Evolutionary conservation across 768 basidiomycete genomes (phyloP).

Genomic region (Butyriboletus loyo): DNA sequence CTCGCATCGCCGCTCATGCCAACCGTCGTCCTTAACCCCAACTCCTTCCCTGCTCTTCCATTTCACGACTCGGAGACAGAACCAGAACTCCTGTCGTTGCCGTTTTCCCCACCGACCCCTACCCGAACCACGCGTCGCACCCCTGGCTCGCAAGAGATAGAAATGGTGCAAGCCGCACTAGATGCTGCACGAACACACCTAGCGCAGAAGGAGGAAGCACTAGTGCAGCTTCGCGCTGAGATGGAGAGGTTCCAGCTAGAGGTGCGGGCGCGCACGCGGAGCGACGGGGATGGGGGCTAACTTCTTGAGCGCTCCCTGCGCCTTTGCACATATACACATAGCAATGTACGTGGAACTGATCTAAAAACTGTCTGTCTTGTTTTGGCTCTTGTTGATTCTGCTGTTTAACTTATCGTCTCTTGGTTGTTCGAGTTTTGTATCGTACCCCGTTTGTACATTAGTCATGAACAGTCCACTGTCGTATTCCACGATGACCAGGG

Average conservation of each 20-base stretch:
- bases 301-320: not conserved
- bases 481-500: too few relatives aligned
- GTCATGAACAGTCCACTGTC: not conserved
- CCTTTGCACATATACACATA: too few relatives aligned
- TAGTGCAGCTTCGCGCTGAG: conserved; percentile 21
- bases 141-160: conserved; percentile 16
- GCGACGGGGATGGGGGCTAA: not conserved
- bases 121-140: not conserved
- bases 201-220: conserved; percentile 20
- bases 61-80: conserved; percentile 1
- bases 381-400: not conserved
- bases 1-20: conserved; percentile 50
- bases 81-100: conserved; percentile 14
- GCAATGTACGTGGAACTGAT: not conserved
- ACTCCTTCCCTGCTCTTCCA: not conserved
- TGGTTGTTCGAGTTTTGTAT: not conserved
- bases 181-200: conserved; percentile 21
- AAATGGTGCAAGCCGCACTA: conserved; percentile 19
- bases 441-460: not conserved
- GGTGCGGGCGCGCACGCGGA: not conserved
- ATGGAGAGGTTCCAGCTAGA: conserved; percentile 19
- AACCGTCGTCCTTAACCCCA: conserved; percentile 18
- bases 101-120: conserved; percentile 10
- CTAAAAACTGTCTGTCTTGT: not conserved
- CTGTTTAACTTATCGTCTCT: not conserved